Percentiles rank a stretch among this genome's conserved stretches.
Evolutionary conservation across 163 green algal genomes (phyloP).

Genomic region (Coccomyxa subellipsoidea): DNA sequence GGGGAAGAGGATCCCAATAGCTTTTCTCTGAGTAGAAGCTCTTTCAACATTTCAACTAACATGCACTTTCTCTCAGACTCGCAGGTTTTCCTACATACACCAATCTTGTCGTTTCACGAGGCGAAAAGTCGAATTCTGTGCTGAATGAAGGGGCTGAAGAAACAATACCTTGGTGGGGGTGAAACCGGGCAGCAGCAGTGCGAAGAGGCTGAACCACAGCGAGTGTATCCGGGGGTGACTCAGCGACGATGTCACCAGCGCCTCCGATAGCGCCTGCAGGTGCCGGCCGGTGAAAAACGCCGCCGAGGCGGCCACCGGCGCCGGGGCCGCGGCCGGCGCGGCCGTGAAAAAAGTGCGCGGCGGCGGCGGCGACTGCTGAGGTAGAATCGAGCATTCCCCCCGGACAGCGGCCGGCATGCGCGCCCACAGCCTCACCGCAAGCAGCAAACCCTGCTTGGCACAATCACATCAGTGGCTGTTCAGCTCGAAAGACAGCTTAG

Average conservation of each 20-base stretch:
- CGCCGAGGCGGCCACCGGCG: conserved; percentile 21
- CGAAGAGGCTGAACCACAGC: conserved; percentile 67
- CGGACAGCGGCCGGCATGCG: conserved; percentile 41
- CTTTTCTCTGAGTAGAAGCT: no score
- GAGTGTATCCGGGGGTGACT: conserved; percentile 65
- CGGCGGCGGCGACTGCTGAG: conserved; percentile 26
- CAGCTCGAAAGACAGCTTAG: no score
- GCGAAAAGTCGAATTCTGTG: no score
- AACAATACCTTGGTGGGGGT: conserved; percentile 30
- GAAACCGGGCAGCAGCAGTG: conserved; percentile 73
- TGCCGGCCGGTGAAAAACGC: conserved; percentile 47
- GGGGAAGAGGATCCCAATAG: no score
- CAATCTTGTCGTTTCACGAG: no score
- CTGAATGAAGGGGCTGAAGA: not conserved
- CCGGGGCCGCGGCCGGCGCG: conserved; percentile 1
- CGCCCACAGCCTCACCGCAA: conserved; percentile 70
- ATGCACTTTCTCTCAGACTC: not conserved
- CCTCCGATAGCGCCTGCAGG: not conserved
- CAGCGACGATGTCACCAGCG: conserved; percentile 14
- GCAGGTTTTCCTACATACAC: no score
- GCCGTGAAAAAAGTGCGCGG: conserved; percentile 35
- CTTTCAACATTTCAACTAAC: not conserved
- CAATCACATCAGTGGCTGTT: not conserved
- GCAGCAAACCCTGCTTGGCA: conserved; percentile 49
- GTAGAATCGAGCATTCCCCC: conserved; percentile 48